Conservation (phyloP, 2,329 filamentous ascomycete genomes). For the Botrytis cinerea region DNA sequence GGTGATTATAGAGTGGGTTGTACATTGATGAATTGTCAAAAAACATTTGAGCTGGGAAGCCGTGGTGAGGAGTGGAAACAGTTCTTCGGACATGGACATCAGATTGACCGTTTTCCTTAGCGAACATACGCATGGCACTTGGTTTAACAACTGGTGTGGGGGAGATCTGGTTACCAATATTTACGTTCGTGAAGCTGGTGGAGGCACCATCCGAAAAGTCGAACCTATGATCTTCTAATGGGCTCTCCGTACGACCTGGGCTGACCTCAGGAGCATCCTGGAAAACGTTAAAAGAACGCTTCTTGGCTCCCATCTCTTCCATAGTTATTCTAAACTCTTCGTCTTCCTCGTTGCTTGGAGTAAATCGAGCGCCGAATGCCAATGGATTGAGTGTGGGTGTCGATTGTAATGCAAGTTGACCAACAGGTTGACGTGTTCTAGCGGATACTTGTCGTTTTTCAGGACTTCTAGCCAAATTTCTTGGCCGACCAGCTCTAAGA, state of each 20-base stretch:
- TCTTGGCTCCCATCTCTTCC: constrained; percentile 35
- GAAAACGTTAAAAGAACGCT: constrained; percentile 38
- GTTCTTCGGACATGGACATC: constrained; percentile 31
- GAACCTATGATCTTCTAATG: constrained; percentile 40
- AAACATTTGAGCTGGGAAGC: constrained; percentile 37
- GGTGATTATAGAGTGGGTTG: constrained; percentile 40
- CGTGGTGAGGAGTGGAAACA: constrained; percentile 29
- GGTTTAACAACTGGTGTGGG: constrained; percentile 36
- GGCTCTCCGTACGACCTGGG: constrained; percentile 40
- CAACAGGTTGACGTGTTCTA: constrained; percentile 20
- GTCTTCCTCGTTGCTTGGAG: constrained; percentile 38
- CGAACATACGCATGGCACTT: constrained; percentile 28
- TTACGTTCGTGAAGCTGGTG: constrained; percentile 27
- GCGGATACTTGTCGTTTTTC: constrained; percentile 27
- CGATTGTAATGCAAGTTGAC: constrained; percentile 26
- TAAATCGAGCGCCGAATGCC: constrained; percentile 30
- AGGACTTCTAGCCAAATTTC: constrained; percentile 28
- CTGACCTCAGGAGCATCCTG: constrained; percentile 38
- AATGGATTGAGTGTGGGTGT: constrained; percentile 35
- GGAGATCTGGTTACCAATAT: constrained; percentile 29
- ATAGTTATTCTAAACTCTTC: constrained; percentile 41
- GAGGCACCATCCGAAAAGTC: constrained; percentile 36
- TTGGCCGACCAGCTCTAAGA: constrained; percentile 29
- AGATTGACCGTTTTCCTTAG: constrained; percentile 36
- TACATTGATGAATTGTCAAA: constrained; percentile 31